phyloP scores from a whole-genome alignment of 2,329 filamentous ascomycete genomes.

The Paracamarosporium sp. region DNA sequence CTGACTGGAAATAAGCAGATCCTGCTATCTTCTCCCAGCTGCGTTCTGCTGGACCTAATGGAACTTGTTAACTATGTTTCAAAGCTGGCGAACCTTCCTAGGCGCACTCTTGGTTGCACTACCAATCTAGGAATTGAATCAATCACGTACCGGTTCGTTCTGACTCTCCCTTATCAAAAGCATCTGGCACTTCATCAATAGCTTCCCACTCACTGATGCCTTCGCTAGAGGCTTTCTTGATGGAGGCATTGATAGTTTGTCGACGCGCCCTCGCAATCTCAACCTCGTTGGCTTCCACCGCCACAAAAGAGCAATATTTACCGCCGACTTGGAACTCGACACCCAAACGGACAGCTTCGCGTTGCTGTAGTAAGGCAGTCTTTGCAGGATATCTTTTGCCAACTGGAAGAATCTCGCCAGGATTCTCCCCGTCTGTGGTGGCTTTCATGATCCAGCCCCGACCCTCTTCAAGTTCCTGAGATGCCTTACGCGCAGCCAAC shows the following conservation, averaged over 20 bases:
- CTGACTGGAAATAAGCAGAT: too few species aligned
- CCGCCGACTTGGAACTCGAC: slow-evolving; percentile 69
- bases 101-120: too few species aligned
- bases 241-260: slow-evolving; percentile 11
- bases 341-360: slow-evolving; percentile 70
- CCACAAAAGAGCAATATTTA: slow-evolving; percentile 75
- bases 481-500: slow-evolving; percentile 69
- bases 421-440: slow-evolving; percentile 36
- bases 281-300: slow-evolving; percentile 57
- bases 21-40: too few species aligned
- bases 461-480: slow-evolving; percentile 71
- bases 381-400: slow-evolving; percentile 51
- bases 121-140: too few species aligned
- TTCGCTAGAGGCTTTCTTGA: background rate
- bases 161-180: too few species aligned
- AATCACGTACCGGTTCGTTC: background rate
- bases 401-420: slow-evolving; percentile 21
- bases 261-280: slow-evolving; percentile 21
- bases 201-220: slow-evolving; percentile 12
- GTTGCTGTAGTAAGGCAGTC: slow-evolving; percentile 64
- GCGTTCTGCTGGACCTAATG: too few species aligned
- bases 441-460: slow-evolving; percentile 62
- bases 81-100: too few species aligned
- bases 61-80: too few species aligned
- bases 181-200: too few species aligned